phyloP scores from a whole-genome alignment of 139 green algal species.

The Coelastrella sp. region DNA sequence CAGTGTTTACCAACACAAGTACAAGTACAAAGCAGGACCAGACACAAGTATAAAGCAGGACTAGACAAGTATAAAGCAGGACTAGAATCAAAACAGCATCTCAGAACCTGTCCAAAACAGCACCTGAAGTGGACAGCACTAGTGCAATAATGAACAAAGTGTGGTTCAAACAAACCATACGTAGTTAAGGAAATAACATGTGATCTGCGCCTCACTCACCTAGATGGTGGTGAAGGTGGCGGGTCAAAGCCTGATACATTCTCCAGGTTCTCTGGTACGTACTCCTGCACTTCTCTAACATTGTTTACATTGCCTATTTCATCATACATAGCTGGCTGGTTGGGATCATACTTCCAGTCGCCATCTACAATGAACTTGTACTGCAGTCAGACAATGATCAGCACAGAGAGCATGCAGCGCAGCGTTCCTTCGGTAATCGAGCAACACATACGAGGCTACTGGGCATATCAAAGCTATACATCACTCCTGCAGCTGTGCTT shows the following conservation, averaged over 20 bases:
- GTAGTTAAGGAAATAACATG: no score
- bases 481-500: background rate
- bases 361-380: conserved; percentile 99
- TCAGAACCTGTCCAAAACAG: no score
- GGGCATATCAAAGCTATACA: background rate
- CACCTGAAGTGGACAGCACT: no score
- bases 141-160: no score
- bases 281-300: conserved; percentile 96
- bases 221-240: conserved; percentile 86
- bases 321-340: conserved; percentile 96
- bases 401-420: no score
- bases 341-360: conserved; percentile 97
- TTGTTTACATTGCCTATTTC: conserved; percentile 99
- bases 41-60: no score
- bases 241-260: conserved; percentile 92
- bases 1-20: no score
- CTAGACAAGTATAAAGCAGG: no score
- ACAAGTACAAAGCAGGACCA: no score
- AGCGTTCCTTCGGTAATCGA: background rate
- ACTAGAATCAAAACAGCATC: no score
- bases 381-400: conserved; percentile 58
- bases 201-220: conserved; percentile 35
- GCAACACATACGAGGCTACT: background rate
- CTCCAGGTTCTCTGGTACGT: conserved; percentile 96
- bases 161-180: no score